A percentile compares a stretch with the other conserved stretches of the same genome.
Conservation (phyloP, 257 asterid genomes). For the Jacaranda copaia region DNA sequence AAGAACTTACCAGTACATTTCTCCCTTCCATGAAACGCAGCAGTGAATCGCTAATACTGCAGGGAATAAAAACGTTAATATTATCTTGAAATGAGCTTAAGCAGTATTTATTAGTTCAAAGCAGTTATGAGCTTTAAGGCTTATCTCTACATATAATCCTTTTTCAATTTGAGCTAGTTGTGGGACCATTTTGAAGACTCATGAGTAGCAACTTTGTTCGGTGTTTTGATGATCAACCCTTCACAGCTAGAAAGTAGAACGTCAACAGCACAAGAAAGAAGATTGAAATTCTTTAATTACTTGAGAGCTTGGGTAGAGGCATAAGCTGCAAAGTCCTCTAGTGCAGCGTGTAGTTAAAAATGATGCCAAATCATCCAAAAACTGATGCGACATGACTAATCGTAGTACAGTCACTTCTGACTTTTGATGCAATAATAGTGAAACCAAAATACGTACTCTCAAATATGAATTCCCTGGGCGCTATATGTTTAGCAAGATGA, state of each 20-base stretch:
- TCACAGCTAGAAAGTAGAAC: constrained; percentile 67
- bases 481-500: not conserved
- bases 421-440: not conserved
- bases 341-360: constrained; percentile 1
- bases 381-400: not conserved
- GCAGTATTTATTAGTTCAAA: constrained; percentile 25
- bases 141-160: constrained; percentile 91
- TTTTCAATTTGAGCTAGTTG: constrained; percentile 94
- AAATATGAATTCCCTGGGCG: not conserved
- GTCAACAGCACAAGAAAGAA: constrained; percentile 15
- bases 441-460: not conserved
- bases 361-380: constrained; percentile 19
- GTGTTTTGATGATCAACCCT: constrained; percentile 94
- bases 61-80: constrained; percentile 32
- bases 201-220: constrained; percentile 86
- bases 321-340: constrained; percentile 2
- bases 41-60: constrained; percentile 97
- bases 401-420: constrained; percentile 7
- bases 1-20: constrained; percentile 81
- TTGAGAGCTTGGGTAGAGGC: constrained; percentile 24
- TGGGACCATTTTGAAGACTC: constrained; percentile 93
- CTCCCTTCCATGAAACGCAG: constrained; percentile 94
- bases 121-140: constrained; percentile 21
- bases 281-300: not conserved
- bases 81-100: constrained; percentile 29